Conservation (phyloP, 2,329 filamentous ascomycete genomes). For the Diplodia sapinea region DNA sequence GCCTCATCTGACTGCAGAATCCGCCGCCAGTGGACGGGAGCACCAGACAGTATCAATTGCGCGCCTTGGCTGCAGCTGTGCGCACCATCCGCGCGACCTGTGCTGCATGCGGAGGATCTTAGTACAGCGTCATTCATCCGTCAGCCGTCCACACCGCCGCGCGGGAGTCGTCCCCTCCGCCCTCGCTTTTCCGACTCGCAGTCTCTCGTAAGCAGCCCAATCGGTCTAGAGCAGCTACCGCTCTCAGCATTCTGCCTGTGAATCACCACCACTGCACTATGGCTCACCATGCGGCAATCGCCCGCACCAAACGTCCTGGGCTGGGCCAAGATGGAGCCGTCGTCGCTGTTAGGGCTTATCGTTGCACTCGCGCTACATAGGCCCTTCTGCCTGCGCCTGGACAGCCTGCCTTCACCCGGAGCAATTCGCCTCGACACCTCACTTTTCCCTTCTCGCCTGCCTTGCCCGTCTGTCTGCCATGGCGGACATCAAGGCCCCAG, state of each 20-base stretch:
- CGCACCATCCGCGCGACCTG: constrained; percentile 1
- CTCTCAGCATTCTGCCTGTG: not conserved
- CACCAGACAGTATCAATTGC: not conserved
- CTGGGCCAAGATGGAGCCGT: not conserved
- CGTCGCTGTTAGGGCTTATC: not conserved
- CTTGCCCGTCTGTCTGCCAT: not conserved
- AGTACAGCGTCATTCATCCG: constrained; percentile 8
- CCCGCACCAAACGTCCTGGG: not conserved
- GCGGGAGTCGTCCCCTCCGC: not conserved
- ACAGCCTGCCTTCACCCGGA: not conserved
- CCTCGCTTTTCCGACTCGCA: not conserved
- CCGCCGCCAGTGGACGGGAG: not conserved
- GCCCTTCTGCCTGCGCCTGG: not conserved
- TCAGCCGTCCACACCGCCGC: not conserved
- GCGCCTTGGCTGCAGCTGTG: constrained; percentile 13
- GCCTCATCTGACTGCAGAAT: constrained; percentile 19
- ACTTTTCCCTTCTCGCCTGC: not conserved
- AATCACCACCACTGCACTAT: not conserved
- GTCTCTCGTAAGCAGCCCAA: constrained; percentile 20
- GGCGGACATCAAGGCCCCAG: constrained; percentile 17
- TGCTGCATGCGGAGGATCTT: not conserved
- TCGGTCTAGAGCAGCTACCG: not conserved
- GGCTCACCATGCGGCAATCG: not conserved
- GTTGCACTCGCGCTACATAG: constrained; percentile 11
- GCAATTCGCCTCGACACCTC: not conserved